A percentile compares a stretch with the other conserved stretches of the same genome.
These are phyloP conservation scores for Glaciozyma antarctica DNA, from an alignment of 768 basidiomycete genomes.

Conservation along the genomic window DNA sequence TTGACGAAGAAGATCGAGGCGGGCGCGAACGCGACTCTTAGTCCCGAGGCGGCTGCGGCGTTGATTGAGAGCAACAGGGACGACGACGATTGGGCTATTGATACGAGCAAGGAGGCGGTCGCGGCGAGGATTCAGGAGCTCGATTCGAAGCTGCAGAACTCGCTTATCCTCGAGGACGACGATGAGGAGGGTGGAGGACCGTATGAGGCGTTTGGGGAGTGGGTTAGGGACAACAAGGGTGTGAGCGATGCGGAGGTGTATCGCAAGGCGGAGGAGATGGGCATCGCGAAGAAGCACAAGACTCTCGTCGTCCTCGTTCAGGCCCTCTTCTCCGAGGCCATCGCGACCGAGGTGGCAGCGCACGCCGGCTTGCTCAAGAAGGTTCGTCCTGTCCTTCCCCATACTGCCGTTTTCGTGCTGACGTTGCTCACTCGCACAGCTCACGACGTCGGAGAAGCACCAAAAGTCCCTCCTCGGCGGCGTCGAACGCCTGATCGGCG, in stretches of 20 bases:
- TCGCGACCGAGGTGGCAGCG: conserved; percentile 46
- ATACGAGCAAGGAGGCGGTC: conserved; percentile 81
- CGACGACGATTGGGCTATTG: conserved; percentile 80
- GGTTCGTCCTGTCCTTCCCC: conserved; percentile 44
- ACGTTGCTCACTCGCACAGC: conserved; percentile 45
- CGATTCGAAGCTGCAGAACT: conserved; percentile 50
- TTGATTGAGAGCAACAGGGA: conserved; percentile 49
- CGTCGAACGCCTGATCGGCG: conserved; percentile 73
- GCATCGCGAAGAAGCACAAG: conserved; percentile 92
- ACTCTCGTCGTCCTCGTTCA: conserved; percentile 72
- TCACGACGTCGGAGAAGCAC: conserved; percentile 86
- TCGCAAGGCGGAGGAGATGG: conserved; percentile 81
- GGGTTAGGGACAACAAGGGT: conserved; percentile 50
- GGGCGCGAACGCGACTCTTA: conserved; percentile 61
- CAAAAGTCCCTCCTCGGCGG: conserved; percentile 91
- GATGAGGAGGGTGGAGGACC: conserved; percentile 79
- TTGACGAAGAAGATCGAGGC: conserved; percentile 83
- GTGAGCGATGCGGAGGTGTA: conserved; percentile 57
- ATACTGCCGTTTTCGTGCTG: background rate
- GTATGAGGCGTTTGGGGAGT: conserved; percentile 68
- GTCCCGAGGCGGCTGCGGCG: conserved; percentile 38
- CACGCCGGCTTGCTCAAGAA: conserved; percentile 66
- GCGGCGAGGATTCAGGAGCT: conserved; percentile 53
- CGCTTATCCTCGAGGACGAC: conserved; percentile 60
- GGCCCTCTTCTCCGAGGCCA: conserved; percentile 66